phyloP scores from a whole-genome alignment of 208 protist species.

The Trypanosoma mega region DNA sequence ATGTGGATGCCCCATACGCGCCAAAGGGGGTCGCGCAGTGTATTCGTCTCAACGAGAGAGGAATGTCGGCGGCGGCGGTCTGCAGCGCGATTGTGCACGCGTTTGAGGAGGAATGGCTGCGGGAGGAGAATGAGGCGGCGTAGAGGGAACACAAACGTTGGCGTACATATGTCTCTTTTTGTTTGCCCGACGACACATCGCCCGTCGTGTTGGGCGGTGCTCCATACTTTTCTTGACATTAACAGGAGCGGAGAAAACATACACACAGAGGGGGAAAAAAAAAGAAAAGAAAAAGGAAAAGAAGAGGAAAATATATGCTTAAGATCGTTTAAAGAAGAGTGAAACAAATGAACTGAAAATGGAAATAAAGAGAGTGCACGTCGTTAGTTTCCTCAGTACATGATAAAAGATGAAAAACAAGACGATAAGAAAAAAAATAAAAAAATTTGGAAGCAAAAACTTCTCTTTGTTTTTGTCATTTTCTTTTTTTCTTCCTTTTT shows the following conservation, averaged over 20 bases:
- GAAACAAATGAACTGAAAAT: too few species aligned
- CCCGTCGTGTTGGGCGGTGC: too few species aligned
- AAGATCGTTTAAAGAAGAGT: too few species aligned
- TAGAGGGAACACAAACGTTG: constrained; percentile 8
- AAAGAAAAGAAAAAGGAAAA: not conserved
- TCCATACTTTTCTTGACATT: too few species aligned
- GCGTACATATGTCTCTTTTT: not conserved
- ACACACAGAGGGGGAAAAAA: not conserved
- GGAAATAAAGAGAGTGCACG: too few species aligned
- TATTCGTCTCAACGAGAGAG: constrained; percentile 67
- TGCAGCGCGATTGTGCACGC: constrained; percentile 66
- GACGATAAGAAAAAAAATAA: not conserved
- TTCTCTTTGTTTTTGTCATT: constrained; percentile 9
- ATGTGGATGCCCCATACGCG: constrained; percentile 75
- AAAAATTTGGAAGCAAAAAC: not conserved
- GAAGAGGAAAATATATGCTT: too few species aligned
- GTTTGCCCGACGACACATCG: too few species aligned
- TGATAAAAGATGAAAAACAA: not conserved
- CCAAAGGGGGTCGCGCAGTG: constrained; percentile 53
- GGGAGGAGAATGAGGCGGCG: constrained; percentile 68
- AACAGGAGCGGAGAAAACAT: not conserved
- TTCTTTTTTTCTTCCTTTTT: too few species aligned
- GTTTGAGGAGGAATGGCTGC: constrained; percentile 86
- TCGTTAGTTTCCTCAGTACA: too few species aligned
- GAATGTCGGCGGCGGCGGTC: constrained; percentile 83